A percentile compares a stretch with the other conserved stretches of the same genome.
phyloP scores from a whole-genome alignment of 257 asterid species.

The Cordia subcordata region DNA sequence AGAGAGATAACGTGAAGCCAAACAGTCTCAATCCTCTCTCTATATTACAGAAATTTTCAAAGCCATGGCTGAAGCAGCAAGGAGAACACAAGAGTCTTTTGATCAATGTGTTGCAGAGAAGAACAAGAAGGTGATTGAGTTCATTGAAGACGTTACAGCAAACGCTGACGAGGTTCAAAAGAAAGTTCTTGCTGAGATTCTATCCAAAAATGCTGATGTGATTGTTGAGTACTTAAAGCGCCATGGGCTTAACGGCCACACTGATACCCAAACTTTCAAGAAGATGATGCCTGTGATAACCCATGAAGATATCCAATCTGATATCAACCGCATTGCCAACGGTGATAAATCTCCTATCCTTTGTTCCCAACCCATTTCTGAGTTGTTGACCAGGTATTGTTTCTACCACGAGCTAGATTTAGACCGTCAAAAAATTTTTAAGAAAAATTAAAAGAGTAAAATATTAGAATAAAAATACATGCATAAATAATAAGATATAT shows the following conservation, averaged over 20 bases:
- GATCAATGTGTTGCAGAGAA: constrained; percentile 7
- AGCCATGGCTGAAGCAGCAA: constrained; percentile 6
- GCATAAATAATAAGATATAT: no score
- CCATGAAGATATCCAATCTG: constrained; percentile 30
- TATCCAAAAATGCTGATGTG: constrained; percentile 29
- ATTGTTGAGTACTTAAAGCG: constrained; percentile 31
- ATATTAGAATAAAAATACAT: no score
- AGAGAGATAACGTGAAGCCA: no score
- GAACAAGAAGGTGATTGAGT: constrained; percentile 21
- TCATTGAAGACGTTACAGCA: constrained; percentile 29
- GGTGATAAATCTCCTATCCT: constrained; percentile 32
- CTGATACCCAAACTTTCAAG: constrained; percentile 32
- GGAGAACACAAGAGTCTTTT: neutral
- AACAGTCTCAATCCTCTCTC: no score
- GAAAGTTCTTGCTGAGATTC: constrained; percentile 34
- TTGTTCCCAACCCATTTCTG: constrained; percentile 34
- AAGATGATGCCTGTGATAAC: constrained; percentile 31
- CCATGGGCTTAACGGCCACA: constrained; percentile 24
- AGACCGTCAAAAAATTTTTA: no score
- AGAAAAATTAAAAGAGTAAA: no score
- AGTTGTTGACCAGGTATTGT: constrained; percentile 34
- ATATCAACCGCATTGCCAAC: constrained; percentile 27
- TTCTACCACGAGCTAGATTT: no score
- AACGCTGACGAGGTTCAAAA: constrained; percentile 30
- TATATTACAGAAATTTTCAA: no score